Conservation (phyloP, 306 rosid genomes). For the Senna siamea region DNA sequence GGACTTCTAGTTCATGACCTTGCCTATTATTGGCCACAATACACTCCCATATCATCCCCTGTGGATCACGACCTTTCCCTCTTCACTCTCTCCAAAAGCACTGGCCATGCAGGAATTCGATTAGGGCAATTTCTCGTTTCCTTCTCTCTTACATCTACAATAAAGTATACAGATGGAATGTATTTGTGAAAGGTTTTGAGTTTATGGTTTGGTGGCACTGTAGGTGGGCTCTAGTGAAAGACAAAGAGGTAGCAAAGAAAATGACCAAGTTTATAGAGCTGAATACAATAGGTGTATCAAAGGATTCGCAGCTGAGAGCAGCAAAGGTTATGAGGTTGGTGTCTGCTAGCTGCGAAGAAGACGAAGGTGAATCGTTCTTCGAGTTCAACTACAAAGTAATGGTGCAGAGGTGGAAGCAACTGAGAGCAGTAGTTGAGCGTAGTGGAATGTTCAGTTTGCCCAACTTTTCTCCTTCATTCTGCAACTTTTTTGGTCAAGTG, state of each 20-base stretch:
- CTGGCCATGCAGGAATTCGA: conserved; percentile 92
- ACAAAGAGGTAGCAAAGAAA: conserved; percentile 62
- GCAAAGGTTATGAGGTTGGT: conserved; percentile 67
- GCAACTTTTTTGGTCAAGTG: conserved; percentile 53
- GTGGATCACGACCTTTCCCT: conserved; percentile 68
- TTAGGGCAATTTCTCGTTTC: conserved; percentile 58
- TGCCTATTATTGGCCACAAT: conserved; percentile 97
- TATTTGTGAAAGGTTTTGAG: no score
- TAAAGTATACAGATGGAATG: no score
- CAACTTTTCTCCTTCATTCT: conserved; percentile 45
- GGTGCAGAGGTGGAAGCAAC: conserved; percentile 71
- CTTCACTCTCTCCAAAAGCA: conserved; percentile 83
- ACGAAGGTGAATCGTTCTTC: conserved; percentile 56
- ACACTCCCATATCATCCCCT: conserved; percentile 74
- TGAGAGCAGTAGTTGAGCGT: conserved; percentile 52
- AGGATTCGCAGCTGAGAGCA: conserved; percentile 90
- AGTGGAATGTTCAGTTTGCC: conserved; percentile 65
- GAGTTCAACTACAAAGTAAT: conserved; percentile 49
- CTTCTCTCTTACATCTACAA: no score
- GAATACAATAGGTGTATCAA: conserved; percentile 86
- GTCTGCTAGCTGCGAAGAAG: conserved; percentile 52
- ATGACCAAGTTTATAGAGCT: conserved; percentile 82
- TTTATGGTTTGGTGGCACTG: background rate
- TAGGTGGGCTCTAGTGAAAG: conserved; percentile 94
- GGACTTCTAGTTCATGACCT: conserved; percentile 76